phyloP scores from a whole-genome alignment of 768 basidiomycete species.

The Ramaria rubella region DNA sequence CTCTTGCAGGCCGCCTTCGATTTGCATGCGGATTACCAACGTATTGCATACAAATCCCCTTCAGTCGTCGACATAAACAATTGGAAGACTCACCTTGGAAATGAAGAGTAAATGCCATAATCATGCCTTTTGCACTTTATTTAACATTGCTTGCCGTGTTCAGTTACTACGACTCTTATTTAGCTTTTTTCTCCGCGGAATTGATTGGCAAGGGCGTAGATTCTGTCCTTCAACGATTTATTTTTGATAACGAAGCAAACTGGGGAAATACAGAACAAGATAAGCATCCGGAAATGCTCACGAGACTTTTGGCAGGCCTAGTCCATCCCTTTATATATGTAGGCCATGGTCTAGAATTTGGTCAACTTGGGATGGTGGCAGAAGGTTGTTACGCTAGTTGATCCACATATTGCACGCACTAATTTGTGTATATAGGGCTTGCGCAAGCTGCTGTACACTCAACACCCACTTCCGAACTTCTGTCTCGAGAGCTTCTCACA shows the following conservation, averaged over 20 bases:
- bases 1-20: constrained; percentile 39
- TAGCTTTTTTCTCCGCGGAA: constrained; percentile 44
- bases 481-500: constrained; percentile 22
- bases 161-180: constrained; percentile 56
- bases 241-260: constrained; percentile 52
- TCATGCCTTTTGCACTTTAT: neutral
- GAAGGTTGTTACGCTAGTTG: constrained; percentile 55
- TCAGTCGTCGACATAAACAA: constrained; percentile 39
- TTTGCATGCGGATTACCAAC: constrained; percentile 29
- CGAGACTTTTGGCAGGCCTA: constrained; percentile 20
- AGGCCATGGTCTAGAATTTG: constrained; percentile 60
- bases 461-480: constrained; percentile 29
- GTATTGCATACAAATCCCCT: constrained; percentile 38
- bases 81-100: constrained; percentile 49
- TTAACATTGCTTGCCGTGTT: neutral
- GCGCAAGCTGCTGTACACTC: constrained; percentile 48
- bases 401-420: neutral
- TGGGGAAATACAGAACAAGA: constrained; percentile 24
- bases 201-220: constrained; percentile 38
- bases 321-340: constrained; percentile 61
- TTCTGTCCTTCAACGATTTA: constrained; percentile 48
- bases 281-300: constrained; percentile 23
- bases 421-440: constrained; percentile 35
- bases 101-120: constrained; percentile 38
- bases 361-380: constrained; percentile 48